These are phyloP conservation scores for Huntiella abstrusa DNA, from an alignment of 2,329 filamentous ascomycete species.

Conservation along the genomic window DNA sequence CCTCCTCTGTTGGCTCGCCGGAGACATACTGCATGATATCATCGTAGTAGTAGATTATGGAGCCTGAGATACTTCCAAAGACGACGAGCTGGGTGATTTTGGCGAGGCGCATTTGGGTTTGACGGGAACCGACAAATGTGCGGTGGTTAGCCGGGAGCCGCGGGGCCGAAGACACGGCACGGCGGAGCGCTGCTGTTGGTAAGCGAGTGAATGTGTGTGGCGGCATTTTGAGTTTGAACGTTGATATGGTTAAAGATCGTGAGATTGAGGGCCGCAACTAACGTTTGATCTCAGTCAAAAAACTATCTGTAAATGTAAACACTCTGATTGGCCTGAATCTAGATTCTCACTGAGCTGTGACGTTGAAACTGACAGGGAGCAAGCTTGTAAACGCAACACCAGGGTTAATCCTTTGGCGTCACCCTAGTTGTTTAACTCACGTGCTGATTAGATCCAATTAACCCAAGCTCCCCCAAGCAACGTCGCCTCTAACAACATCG, in stretches of 20 bases:
- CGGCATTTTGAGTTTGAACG: not conserved
- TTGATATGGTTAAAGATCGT: not conserved
- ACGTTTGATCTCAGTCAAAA: not conserved
- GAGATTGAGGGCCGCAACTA: not conserved
- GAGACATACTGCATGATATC: slow-evolving; percentile 4
- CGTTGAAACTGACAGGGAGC: not conserved
- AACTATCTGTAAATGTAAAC: not conserved
- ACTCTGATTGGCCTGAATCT: slow-evolving; percentile 1
- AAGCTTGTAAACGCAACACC: not conserved
- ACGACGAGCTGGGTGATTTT: slow-evolving; percentile 4
- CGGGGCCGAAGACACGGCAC: not conserved
- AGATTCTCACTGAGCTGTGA: not conserved
- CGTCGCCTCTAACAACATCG: slow-evolving; percentile 10
- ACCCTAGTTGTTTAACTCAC: not conserved
- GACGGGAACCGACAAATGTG: slow-evolving; percentile 2
- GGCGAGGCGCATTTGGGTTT: slow-evolving; percentile 3
- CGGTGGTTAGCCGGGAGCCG: not conserved
- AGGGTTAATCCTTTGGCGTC: not conserved
- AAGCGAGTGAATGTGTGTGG: not conserved
- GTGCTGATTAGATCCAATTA: slow-evolving; percentile 3
- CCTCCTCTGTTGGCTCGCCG: slow-evolving; percentile 9
- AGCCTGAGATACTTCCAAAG: slow-evolving; percentile 10
- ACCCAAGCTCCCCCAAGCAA: slow-evolving; percentile 3
- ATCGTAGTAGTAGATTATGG: slow-evolving; percentile 12
- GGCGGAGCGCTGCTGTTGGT: slow-evolving; percentile 5